Evolutionary conservation across 768 basidiomycete genomes (phyloP), one percentile per base, ranked within the genome.

Genomic region (Suillus ampliporus): DNA sequence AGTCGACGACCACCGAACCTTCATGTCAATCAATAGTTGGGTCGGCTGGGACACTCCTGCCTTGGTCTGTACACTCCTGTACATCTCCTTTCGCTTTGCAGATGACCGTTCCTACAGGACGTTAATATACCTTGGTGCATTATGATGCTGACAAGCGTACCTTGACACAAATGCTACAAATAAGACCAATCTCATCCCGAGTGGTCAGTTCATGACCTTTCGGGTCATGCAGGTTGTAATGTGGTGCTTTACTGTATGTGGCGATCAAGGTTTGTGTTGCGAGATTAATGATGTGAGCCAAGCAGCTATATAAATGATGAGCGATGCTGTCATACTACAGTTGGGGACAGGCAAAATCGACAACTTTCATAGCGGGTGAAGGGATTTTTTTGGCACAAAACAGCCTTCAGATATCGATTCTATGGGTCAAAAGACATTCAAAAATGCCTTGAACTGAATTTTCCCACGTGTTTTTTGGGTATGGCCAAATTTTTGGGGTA

Each of bases 261-360:
- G 59, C 62, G 28, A 78, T 60, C 3, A 78, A 35, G 3, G 70
- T 71, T 53, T 78, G 75, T 1, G 73, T 78, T 0, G 72, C 74
- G 17, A 78, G 67, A 61, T 78, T 76, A 58, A 78, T 71, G 19
- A 76, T 58, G 60, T 76, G 76, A 0, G 71, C 75, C 34, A 75
- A 65, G 58, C 77, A 78, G 14, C 73, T 75, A 2, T 23, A 17
- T n/a, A 41, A 57, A 1, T 66, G 40, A 58, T 74, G 61, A 23
- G 10, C n/a, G n/a, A n/a, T n/a, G n/a, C n/a, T 44, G 44, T 37
- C 37, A 37, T 44, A 19, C n/a, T 43, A 43, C 41, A 43, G 41
- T 43, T 43, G 19, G 11, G 43, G 19, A 43, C 43, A 43, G 3
- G 19, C 43, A 43, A 43, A 43, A 43, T 43, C 43, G 43, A 43